Conservation (phyloP, 2,329 filamentous ascomycete genomes). For the Aspergillus eucalypticola region DNA sequence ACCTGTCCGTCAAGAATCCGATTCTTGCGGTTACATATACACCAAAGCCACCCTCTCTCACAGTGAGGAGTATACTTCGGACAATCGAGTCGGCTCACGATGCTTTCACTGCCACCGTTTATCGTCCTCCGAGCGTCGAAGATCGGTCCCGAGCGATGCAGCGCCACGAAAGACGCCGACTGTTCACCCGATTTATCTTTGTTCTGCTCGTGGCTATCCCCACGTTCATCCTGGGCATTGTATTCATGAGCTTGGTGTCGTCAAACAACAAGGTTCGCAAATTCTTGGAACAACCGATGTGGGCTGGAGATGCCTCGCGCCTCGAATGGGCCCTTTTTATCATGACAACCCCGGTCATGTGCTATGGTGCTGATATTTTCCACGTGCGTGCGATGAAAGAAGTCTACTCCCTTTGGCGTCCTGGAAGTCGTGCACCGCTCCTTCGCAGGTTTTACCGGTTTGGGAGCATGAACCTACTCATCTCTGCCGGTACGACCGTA, state of each 20-base stretch:
- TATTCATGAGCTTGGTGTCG: slow-evolving; percentile 83
- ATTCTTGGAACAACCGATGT: slow-evolving; percentile 71
- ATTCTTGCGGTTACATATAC: slow-evolving; percentile 70
- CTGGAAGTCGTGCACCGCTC: slow-evolving; percentile 70
- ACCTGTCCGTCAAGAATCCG: slow-evolving; percentile 62
- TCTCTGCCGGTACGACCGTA: slow-evolving; percentile 83
- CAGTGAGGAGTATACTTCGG: slow-evolving; percentile 71
- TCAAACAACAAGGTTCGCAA: slow-evolving; percentile 57
- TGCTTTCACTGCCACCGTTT: slow-evolving; percentile 67
- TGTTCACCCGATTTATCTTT: slow-evolving; percentile 70
- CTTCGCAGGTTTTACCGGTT: slow-evolving; percentile 83
- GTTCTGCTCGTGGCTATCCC: slow-evolving; percentile 72
- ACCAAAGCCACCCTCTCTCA: slow-evolving; percentile 68
- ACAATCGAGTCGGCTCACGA: slow-evolving; percentile 67
- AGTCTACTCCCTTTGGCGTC: slow-evolving; percentile 73
- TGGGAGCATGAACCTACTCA: slow-evolving; percentile 94
- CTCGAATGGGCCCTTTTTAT: slow-evolving; percentile 78
- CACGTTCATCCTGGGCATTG: slow-evolving; percentile 81
- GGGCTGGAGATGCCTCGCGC: slow-evolving; percentile 68
- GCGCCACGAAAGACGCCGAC: slow-evolving; percentile 65
- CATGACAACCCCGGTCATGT: slow-evolving; percentile 81
- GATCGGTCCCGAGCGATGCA: slow-evolving; percentile 76
- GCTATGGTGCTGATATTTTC: slow-evolving; percentile 83
- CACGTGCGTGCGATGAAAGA: slow-evolving; percentile 79
- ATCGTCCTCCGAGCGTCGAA: slow-evolving; percentile 80